These are phyloP conservation scores for Zygosaccharomyces lentus DNA, from an alignment of 805 yeast genomes.

Conservation along the genomic window DNA sequence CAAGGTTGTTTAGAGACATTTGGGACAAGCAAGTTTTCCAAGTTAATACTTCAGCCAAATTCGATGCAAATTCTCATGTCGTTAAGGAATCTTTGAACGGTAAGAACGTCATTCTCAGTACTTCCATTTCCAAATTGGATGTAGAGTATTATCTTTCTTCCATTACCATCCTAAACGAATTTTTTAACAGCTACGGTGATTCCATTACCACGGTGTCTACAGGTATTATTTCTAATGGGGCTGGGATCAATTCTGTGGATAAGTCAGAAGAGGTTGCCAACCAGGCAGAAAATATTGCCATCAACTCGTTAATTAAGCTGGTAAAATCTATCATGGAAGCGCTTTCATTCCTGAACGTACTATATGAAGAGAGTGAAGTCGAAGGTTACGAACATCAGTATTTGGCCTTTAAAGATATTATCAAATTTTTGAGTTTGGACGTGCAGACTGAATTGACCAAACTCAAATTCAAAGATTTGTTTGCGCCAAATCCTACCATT, in stretches of 20 bases:
- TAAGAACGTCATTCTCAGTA: constrained; percentile 22
- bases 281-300: constrained; percentile 89
- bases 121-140: constrained; percentile 37
- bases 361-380: constrained; percentile 63
- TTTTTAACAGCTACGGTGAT: constrained; percentile 61
- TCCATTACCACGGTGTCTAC: constrained; percentile 42
- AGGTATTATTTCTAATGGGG: constrained; percentile 36
- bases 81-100: constrained; percentile 25
- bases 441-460: constrained; percentile 63
- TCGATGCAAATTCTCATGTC: constrained; percentile 12
- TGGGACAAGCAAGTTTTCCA: constrained; percentile 75
- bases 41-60: constrained; percentile 24
- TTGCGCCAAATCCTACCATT: constrained; percentile 58
- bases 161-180: constrained; percentile 61
- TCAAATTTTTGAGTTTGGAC: constrained; percentile 63
- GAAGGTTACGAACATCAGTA: constrained; percentile 35
- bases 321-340: constrained; percentile 83
- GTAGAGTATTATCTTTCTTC: constrained; percentile 71
- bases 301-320: constrained; percentile 69
- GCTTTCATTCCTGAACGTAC: constrained; percentile 75
- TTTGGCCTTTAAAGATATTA: constrained; percentile 55
- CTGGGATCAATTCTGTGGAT: constrained; percentile 25
- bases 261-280: constrained; percentile 58
- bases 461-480: constrained; percentile 68
- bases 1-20: constrained; percentile 70